Evolutionary conservation across 2,329 filamentous ascomycete genomes (phyloP).

Genomic region (Aspergillus intermedius): DNA sequence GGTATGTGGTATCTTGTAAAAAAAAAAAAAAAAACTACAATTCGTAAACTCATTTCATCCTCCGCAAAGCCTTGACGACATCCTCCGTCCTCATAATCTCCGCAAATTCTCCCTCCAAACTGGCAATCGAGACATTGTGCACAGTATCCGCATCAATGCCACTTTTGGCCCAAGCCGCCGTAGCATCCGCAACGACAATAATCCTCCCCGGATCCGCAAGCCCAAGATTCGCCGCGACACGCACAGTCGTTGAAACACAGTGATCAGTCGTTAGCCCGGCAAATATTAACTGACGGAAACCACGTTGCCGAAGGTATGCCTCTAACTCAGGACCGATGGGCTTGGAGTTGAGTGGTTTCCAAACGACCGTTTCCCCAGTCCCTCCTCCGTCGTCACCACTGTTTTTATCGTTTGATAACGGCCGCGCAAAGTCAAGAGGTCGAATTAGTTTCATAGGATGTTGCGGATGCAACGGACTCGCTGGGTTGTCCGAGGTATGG

Average conservation of each 20-base stretch:
- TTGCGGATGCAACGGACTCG: conserved; percentile 33
- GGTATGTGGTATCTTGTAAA: background rate
- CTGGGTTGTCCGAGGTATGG: conserved; percentile 35
- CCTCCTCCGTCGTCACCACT: conserved; percentile 2
- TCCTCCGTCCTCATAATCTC: conserved; percentile 33
- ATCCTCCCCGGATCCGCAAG: conserved; percentile 37
- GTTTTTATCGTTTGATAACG: conserved; percentile 3
- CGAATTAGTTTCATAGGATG: conserved; percentile 20
- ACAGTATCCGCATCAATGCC: conserved; percentile 42
- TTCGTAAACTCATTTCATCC: background rate
- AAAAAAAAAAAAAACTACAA: too few relatives aligned
- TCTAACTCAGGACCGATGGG: conserved; percentile 44
- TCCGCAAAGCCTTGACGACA: conserved; percentile 25
- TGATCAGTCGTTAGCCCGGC: conserved; percentile 45
- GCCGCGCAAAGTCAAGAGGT: conserved; percentile 25
- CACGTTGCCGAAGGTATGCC: conserved; percentile 25
- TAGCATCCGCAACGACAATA: conserved; percentile 42
- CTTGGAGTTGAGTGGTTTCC: conserved; percentile 42
- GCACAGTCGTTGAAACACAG: conserved; percentile 44
- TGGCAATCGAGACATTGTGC: conserved; percentile 41
- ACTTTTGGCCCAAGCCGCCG: conserved; percentile 40
- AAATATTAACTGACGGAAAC: conserved; percentile 35
- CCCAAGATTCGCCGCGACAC: conserved; percentile 44
- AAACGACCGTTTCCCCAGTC: conserved; percentile 33
- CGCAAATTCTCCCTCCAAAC: conserved; percentile 43